These are phyloP conservation scores for Fragilaria radians DNA, from an alignment of 108 stramenopile genomes.

Conservation along the genomic window DNA sequence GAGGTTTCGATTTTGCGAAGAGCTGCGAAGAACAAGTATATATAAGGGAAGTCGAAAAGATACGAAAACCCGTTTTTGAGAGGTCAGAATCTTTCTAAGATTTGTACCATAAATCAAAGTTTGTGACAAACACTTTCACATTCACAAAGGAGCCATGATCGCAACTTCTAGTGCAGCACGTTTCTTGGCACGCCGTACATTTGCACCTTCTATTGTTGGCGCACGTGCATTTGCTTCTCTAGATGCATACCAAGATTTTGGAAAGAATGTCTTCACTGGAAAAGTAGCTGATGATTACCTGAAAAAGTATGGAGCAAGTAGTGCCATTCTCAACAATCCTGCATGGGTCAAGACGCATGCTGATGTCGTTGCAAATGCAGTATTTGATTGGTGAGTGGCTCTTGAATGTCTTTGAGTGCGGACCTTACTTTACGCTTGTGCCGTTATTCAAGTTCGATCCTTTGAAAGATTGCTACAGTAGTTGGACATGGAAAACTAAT, in stretches of 20 bases:
- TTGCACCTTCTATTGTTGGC: conserved; percentile 7
- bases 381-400: conserved; percentile 90
- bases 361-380: conserved; percentile 85
- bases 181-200: conserved; percentile 40
- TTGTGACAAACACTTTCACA: no score
- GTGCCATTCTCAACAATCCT: conserved; percentile 67
- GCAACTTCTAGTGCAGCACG: conserved; percentile 54
- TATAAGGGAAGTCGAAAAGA: no score
- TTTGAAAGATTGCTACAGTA: background rate
- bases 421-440: no score
- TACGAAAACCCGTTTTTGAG: no score
- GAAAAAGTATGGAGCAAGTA: conserved; percentile 77
- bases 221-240: conserved; percentile 50
- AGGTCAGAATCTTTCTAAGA: no score
- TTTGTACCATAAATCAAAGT: no score
- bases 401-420: no score
- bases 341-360: conserved; percentile 71
- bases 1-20: no score
- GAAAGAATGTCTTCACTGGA: conserved; percentile 84
- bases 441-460: no score
- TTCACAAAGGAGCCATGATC: conserved; percentile 40
- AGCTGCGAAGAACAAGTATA: no score
- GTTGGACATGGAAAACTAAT: background rate
- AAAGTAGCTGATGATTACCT: conserved; percentile 86
- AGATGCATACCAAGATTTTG: conserved; percentile 82